Evolutionary conservation across 306 rosid genomes (phyloP), one percentile per base, ranked within the genome.

Genomic region (Cicer chorassanicum): DNA sequence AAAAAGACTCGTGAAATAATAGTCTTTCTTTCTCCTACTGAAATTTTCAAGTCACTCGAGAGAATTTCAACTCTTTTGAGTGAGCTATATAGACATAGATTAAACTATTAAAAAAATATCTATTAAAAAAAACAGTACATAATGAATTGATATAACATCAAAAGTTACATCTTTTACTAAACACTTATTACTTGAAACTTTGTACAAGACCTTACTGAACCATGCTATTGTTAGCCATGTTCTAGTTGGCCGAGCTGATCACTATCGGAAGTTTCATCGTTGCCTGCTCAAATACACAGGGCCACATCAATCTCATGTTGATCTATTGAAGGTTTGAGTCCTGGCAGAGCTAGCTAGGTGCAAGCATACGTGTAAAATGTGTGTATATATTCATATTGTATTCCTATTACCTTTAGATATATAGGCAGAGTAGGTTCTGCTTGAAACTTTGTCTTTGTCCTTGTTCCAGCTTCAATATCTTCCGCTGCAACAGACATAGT

Each of bases 371-470:
- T 67, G 43, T 79, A 14, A 34, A 65, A 57, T 78, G 63, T 10
- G 36, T n/a, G 39, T 9, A 46, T 0, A 19, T 40, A 34, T 29
- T 29, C 36, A 3, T 29, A 4, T 29, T 29, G 5, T 43, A 24
- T 3, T 41, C 9, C 3, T 41, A 2, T 73, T 89, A 95, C 99
- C 99, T 92, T 90, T 63, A 95, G 93, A 78, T 80, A 84, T 65
- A 95, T 83, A 0, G 99, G 98, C 76, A 92, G 62, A 49, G 99
- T 92, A 14, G 99, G 97, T 67, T 92, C 98, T 1, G 89, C 79
- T 79, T 86, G 92, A 78, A 92, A 84, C 80, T 79, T 92, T 19
- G 82, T 73, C 76, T 79, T 92, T 19, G 81, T 75, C 72, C 74
- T 89, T 4, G 15, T 74, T 36, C 97, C 99, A 70, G 97, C 85